Evolutionary conservation across 805 yeast genomes (phyloP), one percentile per base, ranked within the genome.

Genomic region (Candida boidinii): DNA sequence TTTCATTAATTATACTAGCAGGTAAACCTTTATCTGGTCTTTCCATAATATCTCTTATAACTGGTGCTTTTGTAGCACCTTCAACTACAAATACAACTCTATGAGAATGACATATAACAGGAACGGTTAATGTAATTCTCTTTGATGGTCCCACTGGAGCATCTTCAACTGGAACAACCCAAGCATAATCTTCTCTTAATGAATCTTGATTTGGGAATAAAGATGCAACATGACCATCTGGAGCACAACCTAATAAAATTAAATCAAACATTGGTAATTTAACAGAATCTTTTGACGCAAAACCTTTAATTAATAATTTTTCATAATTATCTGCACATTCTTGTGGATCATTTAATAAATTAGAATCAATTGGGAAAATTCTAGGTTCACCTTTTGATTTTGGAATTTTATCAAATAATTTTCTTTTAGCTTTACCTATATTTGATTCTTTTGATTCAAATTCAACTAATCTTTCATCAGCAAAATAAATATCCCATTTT

Each of bases 211-310:
- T 80, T 16, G 98, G 98, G 66, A 90, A 90, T 35, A 90, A 70
- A n/a, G 95, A 86, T 33, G 96, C 95, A 51, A 86, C 84, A 57
- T 90, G 98, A 16, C 98, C 98, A 57, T 90, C 98, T 3, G 97
- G 97, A 1, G 98, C 98, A 66, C 97, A 90, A 17, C 98, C 98
- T 38, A 92, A 67, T 43, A 92, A 64, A 41, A 92, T 72, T 34
- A 92, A 62, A 57, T 92, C 97, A 61, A 92, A 90, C 75, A 85
- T 78, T 38, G 98, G 98, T 40, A 90, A 69, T 60, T 88, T 87
- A 36, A 92, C 98, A 13, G 95, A 80, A 58, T 92, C 97, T 54
- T 94, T 90, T 34, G 84, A 87, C 9, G 98, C 98, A 63, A 92
- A 92, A 34, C 90, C 92, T 50, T 73, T 76, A 37, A 92, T 83